Conservation (phyloP, 2,329 filamentous ascomycete genomes). For the Colletotrichum tropicale region DNA sequence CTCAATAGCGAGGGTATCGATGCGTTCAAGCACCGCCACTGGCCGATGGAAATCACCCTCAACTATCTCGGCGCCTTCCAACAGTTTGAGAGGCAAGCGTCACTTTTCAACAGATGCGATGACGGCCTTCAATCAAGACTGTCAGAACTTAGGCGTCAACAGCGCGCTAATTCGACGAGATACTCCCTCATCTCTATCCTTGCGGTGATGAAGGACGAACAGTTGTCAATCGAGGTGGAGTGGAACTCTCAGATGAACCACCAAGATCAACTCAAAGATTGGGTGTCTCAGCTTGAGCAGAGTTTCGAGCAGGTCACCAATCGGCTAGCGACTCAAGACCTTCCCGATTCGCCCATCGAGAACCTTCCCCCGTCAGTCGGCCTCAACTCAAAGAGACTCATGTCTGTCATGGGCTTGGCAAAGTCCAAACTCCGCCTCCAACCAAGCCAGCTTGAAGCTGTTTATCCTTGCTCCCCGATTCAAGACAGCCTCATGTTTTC, state of each 20-base stretch:
- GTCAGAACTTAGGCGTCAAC: background rate
- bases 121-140: background rate
- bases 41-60: constrained; percentile 28
- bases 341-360: background rate
- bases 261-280: background rate
- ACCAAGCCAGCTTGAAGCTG: background rate
- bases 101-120: constrained; percentile 24
- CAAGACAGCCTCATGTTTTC: constrained; percentile 12
- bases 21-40: constrained; percentile 9
- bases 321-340: background rate
- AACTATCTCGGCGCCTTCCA: constrained; percentile 33
- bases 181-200: constrained; percentile 4
- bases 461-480: constrained; percentile 5
- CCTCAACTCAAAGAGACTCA: background rate
- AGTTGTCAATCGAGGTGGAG: background rate
- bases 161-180: background rate
- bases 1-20: background rate
- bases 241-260: constrained; percentile 9
- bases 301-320: background rate
- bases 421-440: background rate
- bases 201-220: background rate
- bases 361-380: background rate
- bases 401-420: background rate
- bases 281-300: background rate
- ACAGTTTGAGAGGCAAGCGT: constrained; percentile 29